Base-by-base conservation (phyloP, 2,329 filamentous ascomycete genomes). In the Fulvia fulva region DNA sequence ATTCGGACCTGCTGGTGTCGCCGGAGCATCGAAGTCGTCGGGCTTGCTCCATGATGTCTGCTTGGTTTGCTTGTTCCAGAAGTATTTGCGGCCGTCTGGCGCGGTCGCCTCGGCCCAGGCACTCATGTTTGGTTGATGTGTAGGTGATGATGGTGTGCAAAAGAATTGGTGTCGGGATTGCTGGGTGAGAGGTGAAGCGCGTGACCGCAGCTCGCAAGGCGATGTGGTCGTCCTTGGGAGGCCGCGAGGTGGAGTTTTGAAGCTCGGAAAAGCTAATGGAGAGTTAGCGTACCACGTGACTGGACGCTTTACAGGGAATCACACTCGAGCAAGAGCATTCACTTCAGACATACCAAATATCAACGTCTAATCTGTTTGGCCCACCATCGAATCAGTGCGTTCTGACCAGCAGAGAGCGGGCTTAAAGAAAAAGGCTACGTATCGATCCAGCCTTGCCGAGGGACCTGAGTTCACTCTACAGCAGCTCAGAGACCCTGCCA, bases 1-100 rank as follows among this genome's bases (percentile, higher is more conserved):
- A 92, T 71, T 58, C 26, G 58, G 55, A 28, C 65, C 61, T 37
- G 57, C 63, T 26, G 59, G 58, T 37, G 34, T 21, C 96, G 80
- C 47, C 21, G 58, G 50, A 23, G 57, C 37, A 37, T 67, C 66
- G 59, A 65, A 68, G 44, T 96, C 94, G 70, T 89, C 84, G 3
- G 94, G 95, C 77, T 97, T 97, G 43, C 86, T 87, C 94, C 94
- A 99, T 83, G 92, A 88, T 30, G 94, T 97, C 63, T 83, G 84
- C 72, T 95, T 95, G 16, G 91, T 96, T 61, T 85, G 77, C 12
- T 86, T 78, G 73, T 99, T 96, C 80, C 92, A 96, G 74, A 95
- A 99, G 75, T 99, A 99, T 49, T 86, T 81, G 66, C 90, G 86
- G 64, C 92, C 93, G 70, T 69, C 69, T 19, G 63, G 59, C 32